These are phyloP conservation scores for Binderoboletus segoi DNA, from an alignment of 1,284 basidiomycete genomes.

Conservation along the genomic window DNA sequence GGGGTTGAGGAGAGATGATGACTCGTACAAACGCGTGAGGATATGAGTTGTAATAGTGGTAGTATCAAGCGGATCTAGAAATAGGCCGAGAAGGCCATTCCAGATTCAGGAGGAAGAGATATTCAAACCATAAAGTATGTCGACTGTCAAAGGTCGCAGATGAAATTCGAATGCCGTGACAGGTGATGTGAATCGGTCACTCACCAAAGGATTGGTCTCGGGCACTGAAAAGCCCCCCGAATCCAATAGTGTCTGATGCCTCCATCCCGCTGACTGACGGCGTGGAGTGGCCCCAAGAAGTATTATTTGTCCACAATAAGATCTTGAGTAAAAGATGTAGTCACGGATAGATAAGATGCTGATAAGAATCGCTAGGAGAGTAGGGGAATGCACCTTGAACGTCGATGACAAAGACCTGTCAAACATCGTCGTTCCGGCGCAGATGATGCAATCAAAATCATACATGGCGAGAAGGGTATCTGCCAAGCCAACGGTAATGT, in stretches of 20 bases:
- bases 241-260: conserved; percentile 23
- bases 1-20: conserved; percentile 32
- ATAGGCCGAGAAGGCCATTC: conserved; percentile 33
- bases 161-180: background rate
- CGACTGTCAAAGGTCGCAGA: conserved; percentile 12
- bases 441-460: conserved; percentile 28
- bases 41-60: conserved; percentile 11
- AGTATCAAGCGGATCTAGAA: conserved; percentile 25
- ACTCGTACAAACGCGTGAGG: conserved; percentile 22
- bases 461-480: conserved; percentile 19
- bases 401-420: conserved; percentile 31
- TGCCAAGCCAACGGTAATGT: conserved; percentile 26
- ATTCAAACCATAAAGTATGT: conserved; percentile 24
- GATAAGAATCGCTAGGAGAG: background rate
- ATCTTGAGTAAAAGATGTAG: background rate
- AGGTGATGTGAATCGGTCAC: conserved; percentile 67
- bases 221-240: conserved; percentile 26
- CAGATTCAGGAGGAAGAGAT: conserved; percentile 3
- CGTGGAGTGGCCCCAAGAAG: conserved; percentile 13
- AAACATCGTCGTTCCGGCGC: conserved; percentile 24
- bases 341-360: background rate
- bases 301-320: conserved; percentile 19
- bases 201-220: conserved; percentile 21
- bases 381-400: conserved; percentile 24
- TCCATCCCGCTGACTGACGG: conserved; percentile 23